Evolutionary conservation across 345 rosid genomes (phyloP).

Genomic region (Melastoma malabathricum): DNA sequence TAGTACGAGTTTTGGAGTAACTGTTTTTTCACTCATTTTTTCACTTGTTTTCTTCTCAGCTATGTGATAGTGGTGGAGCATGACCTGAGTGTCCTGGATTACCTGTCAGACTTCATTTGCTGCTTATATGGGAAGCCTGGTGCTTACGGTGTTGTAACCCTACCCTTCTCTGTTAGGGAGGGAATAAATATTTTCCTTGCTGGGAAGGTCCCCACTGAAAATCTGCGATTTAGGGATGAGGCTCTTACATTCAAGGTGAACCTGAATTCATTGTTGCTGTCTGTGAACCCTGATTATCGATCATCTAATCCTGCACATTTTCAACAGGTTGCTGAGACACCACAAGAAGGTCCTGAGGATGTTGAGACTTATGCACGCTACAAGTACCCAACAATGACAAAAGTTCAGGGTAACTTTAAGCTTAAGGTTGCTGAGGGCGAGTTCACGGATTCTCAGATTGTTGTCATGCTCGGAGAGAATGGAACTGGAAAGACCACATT

Average conservation of each 20-base stretch:
- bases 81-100: slow-evolving; percentile 93
- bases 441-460: slow-evolving; percentile 95
- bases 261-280: too few species aligned
- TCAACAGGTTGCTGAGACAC: slow-evolving; percentile 90
- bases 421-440: slow-evolving; percentile 85
- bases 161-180: slow-evolving; percentile 95
- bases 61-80: slow-evolving; percentile 99
- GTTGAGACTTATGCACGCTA: slow-evolving; percentile 92
- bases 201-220: slow-evolving; percentile 94
- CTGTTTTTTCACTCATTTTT: slow-evolving; percentile 1
- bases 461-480: slow-evolving; percentile 98
- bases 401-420: slow-evolving; percentile 74
- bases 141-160: slow-evolving; percentile 97
- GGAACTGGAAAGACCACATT: slow-evolving; percentile 98
- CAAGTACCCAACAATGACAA: slow-evolving; percentile 82
- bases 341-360: slow-evolving; percentile 83
- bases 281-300: not conserved
- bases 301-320: slow-evolving; percentile 2
- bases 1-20: not conserved
- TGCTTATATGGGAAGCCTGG: slow-evolving; percentile 98
- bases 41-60: slow-evolving; percentile 27
- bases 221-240: slow-evolving; percentile 85
- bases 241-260: slow-evolving; percentile 85
- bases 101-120: slow-evolving; percentile 94
- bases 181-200: slow-evolving; percentile 94